Evolutionary conservation across 1,139 yeast species (phyloP).

Genomic region (Arxiozyma heterogenica): DNA sequence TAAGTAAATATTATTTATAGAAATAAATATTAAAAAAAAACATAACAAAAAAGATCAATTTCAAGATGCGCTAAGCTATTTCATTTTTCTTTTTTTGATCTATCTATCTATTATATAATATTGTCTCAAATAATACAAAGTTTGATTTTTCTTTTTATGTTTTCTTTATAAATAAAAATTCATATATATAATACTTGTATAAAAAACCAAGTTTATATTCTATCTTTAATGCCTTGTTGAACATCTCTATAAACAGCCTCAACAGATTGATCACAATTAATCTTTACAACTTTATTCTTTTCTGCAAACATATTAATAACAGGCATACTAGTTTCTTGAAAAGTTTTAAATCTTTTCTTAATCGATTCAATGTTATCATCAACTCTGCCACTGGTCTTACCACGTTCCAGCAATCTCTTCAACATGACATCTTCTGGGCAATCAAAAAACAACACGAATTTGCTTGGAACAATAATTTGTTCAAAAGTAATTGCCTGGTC

Average conservation of each 20-base stretch:
- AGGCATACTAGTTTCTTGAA: constrained; percentile 87
- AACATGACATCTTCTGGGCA: constrained; percentile 91
- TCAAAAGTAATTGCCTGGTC: constrained; percentile 94
- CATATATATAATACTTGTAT: no score
- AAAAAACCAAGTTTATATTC: constrained; percentile 4
- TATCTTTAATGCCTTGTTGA: constrained; percentile 47
- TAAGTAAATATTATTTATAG: not conserved
- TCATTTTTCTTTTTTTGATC: no score
- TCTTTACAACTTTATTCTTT: constrained; percentile 67
- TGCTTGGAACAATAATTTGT: constrained; percentile 62
- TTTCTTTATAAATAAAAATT: no score
- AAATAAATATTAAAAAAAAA: no score
- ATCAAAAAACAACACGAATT: constrained; percentile 81
- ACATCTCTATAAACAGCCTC: constrained; percentile 73
- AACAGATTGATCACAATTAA: constrained; percentile 71
- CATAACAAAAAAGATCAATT: no score
- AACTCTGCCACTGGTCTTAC: constrained; percentile 86
- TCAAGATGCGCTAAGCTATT: no score
- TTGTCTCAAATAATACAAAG: no score
- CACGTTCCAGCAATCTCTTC: constrained; percentile 75
- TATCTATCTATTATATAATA: no score
- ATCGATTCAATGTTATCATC: constrained; percentile 92
- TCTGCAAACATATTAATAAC: constrained; percentile 78
- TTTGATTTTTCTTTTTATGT: no score
- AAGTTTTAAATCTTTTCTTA: constrained; percentile 77